These are phyloP conservation scores for Citrullus mucosospermus DNA, from an alignment of 306 rosid genomes.

Conservation along the genomic window DNA sequence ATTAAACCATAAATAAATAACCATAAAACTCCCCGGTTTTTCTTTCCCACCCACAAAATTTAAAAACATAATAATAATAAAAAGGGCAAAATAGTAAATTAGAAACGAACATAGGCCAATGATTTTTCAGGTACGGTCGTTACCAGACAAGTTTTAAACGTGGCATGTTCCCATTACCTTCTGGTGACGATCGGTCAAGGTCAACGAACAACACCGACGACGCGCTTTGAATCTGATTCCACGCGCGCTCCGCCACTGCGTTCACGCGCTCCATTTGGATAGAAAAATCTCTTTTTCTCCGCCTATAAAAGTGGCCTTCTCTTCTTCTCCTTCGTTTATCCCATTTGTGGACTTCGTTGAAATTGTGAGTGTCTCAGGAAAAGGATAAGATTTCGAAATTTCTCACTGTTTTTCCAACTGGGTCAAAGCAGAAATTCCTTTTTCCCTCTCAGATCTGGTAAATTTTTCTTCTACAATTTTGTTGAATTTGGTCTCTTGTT, in stretches of 20 bases:
- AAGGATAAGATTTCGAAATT: neutral
- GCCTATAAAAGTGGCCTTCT: neutral
- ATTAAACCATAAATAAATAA: neutral
- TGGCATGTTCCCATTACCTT: neutral
- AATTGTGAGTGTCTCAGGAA: neutral
- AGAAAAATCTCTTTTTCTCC: neutral
- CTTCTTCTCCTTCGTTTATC: neutral
- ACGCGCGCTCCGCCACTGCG: neutral
- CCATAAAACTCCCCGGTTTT: neutral
- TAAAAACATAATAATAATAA: neutral
- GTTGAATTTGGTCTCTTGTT: neutral
- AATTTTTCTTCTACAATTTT: neutral
- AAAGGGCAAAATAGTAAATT: neutral
- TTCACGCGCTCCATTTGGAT: neutral
- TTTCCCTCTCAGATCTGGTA: neutral
- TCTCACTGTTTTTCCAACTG: neutral
- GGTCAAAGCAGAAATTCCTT: neutral
- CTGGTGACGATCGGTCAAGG: neutral
- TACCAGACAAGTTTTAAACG: neutral
- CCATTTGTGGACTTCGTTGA: neutral
- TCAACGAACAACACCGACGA: neutral
- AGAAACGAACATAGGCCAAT: neutral
- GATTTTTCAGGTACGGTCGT: neutral
- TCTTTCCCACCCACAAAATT: neutral
- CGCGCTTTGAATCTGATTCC: neutral